These are phyloP conservation scores for Nematodospora valgi DNA, from an alignment of 805 yeast genomes.

Conservation along the genomic window DNA sequence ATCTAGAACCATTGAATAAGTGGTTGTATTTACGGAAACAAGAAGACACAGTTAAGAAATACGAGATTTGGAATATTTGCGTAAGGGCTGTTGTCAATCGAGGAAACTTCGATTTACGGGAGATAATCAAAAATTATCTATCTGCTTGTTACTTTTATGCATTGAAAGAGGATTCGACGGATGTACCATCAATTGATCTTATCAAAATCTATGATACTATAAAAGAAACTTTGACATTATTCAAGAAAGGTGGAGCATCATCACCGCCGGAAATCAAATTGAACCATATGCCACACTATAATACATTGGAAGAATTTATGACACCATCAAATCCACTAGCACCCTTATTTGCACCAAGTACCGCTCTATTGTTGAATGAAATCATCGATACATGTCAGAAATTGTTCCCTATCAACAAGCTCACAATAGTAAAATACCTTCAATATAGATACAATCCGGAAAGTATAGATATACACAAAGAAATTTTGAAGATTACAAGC, in stretches of 20 bases:
- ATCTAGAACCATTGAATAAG: constrained; percentile 21
- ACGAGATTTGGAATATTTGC: constrained; percentile 22
- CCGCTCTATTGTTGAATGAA: constrained; percentile 15
- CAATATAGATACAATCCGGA: constrained; percentile 17
- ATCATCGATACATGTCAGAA: constrained; percentile 27
- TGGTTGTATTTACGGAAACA: constrained; percentile 16
- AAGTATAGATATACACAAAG: constrained; percentile 19
- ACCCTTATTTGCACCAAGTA: constrained; percentile 17
- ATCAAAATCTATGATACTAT: constrained; percentile 27
- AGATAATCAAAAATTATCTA: constrained; percentile 14
- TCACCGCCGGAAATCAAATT: neutral
- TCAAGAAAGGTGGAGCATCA: constrained; percentile 1
- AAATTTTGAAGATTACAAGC: constrained; percentile 22
- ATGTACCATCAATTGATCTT: constrained; percentile 23
- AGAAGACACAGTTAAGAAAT: constrained; percentile 11
- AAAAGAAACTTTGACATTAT: constrained; percentile 17
- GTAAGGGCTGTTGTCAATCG: constrained; percentile 13
- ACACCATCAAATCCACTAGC: constrained; percentile 13
- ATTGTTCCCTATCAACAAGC: constrained; percentile 31
- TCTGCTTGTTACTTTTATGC: constrained; percentile 22
- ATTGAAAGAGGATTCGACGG: constrained; percentile 9
- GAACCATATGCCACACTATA: neutral
- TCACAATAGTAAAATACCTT: constrained; percentile 30
- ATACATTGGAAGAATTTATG: constrained; percentile 16
- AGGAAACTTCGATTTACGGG: no score